phyloP scores from a whole-genome alignment of 2,329 filamentous ascomycete species.

The Chrysosporium keratinophilum region DNA sequence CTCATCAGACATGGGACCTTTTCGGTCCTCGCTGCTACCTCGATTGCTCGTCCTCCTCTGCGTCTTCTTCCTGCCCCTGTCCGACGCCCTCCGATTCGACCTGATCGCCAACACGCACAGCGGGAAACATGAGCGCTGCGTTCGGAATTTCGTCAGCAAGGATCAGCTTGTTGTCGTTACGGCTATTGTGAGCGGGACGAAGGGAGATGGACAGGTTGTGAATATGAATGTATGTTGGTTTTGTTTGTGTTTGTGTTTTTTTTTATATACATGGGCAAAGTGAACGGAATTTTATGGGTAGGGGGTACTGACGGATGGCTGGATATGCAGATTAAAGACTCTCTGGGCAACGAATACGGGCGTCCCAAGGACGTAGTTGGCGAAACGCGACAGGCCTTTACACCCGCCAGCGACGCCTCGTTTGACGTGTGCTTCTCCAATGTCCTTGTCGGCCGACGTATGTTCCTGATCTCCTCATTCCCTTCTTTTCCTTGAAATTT shows the following conservation, averaged over 20 bases:
- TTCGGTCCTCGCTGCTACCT: constrained; percentile 10
- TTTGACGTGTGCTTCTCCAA: constrained; percentile 98
- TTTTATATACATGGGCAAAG: not conserved
- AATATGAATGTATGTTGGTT: constrained; percentile 72
- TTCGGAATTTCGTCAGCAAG: constrained; percentile 87
- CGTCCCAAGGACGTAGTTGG: constrained; percentile 81
- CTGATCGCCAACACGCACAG: constrained; percentile 58
- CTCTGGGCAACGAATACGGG: constrained; percentile 91
- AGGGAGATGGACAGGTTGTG: constrained; percentile 82
- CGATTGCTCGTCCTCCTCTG: constrained; percentile 11
- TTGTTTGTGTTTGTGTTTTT: not conserved
- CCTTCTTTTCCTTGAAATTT: constrained; percentile 11
- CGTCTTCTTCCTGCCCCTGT: constrained; percentile 9
- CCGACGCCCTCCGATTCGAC: constrained; percentile 78
- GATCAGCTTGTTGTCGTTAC: constrained; percentile 95
- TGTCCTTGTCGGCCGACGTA: constrained; percentile 55
- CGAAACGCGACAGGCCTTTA: constrained; percentile 88
- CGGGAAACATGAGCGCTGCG: constrained; percentile 67
- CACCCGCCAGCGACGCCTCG: constrained; percentile 77
- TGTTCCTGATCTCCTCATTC: constrained; percentile 26
- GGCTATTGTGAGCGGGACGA: constrained; percentile 70
- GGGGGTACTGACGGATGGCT: constrained; percentile 6
- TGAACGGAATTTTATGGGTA: not conserved
- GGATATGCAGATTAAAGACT: constrained; percentile 68
- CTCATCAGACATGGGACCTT: constrained; percentile 2